Evolutionary conservation across 2,329 filamentous ascomycete genomes (phyloP).

Genomic region (Sphaerulina musiva): DNA sequence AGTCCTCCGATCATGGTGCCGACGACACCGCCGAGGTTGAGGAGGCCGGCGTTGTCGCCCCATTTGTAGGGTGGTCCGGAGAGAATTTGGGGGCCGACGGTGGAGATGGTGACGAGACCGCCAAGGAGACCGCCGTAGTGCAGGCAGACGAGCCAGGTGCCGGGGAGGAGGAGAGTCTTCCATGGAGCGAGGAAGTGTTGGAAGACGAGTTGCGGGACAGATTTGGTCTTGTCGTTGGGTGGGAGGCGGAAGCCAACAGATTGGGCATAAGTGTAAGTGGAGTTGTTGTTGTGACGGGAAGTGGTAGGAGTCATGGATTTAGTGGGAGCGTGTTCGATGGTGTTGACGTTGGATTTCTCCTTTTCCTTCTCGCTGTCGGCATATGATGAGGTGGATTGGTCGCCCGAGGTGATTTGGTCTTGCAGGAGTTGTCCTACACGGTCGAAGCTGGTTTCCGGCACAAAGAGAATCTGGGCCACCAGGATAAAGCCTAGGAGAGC

Average conservation of each 20-base stretch:
- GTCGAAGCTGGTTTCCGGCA: slow-evolving; percentile 39
- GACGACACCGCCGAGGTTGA: slow-evolving; percentile 37
- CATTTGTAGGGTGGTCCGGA: slow-evolving; percentile 38
- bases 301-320: slow-evolving; percentile 9
- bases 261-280: no score
- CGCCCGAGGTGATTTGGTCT: slow-evolving; percentile 10
- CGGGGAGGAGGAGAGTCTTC: slow-evolving; percentile 36
- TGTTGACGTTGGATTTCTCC: slow-evolving; percentile 11
- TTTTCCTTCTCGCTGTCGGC: slow-evolving; percentile 20
- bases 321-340: slow-evolving; percentile 19
- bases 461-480: slow-evolving; percentile 33
- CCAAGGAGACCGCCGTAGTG: slow-evolving; percentile 41
- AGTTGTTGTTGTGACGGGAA: no score
- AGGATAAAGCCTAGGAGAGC: slow-evolving; percentile 33
- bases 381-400: slow-evolving; percentile 8
- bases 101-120: slow-evolving; percentile 36
- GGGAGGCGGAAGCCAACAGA: no score
- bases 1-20: slow-evolving; percentile 34
- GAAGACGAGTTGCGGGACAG: slow-evolving; percentile 32
- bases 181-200: slow-evolving; percentile 36
- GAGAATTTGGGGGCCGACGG: slow-evolving; percentile 36
- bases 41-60: slow-evolving; percentile 36
- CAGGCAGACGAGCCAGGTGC: slow-evolving; percentile 38
- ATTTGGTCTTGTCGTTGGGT: slow-evolving; percentile 27
- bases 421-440: slow-evolving; percentile 27